Percentiles rank a stretch among this genome's conserved stretches.
Conservation (phyloP, 345 rosid species). For the Hypericum androsaemum region DNA sequence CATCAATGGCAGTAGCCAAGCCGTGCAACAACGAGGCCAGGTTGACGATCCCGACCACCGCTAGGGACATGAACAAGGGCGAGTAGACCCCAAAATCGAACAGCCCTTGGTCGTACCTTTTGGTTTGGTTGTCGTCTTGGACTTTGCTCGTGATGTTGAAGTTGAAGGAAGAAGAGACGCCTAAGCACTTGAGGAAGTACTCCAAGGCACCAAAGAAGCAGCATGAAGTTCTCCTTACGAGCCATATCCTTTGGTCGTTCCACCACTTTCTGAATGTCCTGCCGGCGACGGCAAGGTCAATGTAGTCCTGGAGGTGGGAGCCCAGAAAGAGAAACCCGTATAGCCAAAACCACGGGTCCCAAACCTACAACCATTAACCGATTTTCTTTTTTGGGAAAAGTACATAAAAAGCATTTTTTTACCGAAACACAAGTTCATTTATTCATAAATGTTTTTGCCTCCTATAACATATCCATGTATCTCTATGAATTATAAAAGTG, state of each 20-base stretch:
- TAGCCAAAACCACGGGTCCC: not conserved
- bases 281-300: not conserved
- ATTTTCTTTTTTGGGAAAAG: too few relatives aligned
- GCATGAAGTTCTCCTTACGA: not conserved
- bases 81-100: conserved; percentile 5
- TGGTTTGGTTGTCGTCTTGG: not conserved
- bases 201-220: not conserved
- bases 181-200: conserved; percentile 4
- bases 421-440: not conserved
- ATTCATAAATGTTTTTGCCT: too few relatives aligned
- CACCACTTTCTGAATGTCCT: too few relatives aligned
- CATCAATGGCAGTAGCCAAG: not conserved
- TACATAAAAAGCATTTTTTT: not conserved
- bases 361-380: not conserved
- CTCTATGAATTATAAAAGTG: not conserved
- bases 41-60: conserved; percentile 3
- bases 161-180: not conserved
- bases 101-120: not conserved
- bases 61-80: not conserved
- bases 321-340: not conserved
- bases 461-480: too few relatives aligned
- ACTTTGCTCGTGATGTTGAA: conserved; percentile 8
- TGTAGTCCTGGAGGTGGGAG: not conserved
- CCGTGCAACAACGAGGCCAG: not conserved
- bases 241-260: not conserved